Evolutionary conservation across 2,329 filamentous ascomycete genomes (phyloP), one percentile per base, ranked within the genome.

Genomic region (Biscogniauxia mediterranea): DNA sequence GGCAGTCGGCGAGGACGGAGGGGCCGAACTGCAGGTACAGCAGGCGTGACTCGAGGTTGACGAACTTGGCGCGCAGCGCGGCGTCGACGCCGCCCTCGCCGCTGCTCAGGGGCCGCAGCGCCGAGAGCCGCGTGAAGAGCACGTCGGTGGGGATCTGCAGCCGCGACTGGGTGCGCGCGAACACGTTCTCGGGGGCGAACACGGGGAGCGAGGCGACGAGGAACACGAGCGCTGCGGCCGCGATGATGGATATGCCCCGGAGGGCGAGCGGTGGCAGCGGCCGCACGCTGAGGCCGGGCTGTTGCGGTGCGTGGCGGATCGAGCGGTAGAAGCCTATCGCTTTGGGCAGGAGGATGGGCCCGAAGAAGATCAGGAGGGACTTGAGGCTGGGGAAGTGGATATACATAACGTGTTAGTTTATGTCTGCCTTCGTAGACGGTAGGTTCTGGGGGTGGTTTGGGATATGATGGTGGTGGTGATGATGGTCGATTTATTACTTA

Each of bases 1-100:
- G 83, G 75, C 93, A 98, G 61, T 86, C 81, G 21, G 88, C 81
- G 46, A 98, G 75, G 8, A 89, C 86, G 38, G 85, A 81, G 0
- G 93, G 91, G 2, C 95, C 95, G 76, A 87, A 96, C 61, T 90
- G 87, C 57, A 96, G 82, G 78, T 97, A 98, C 7, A 96, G 81
- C 61, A 95, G 83, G 58, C 91, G 84, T 54, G 89, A 89, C 66
- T 92, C 87, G 58, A 89, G 78, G 62, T 85, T 89, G 67, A 86
- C 83, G 71, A 98, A 88, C 68, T 88, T 88, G 25, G 80, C 77
- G 57, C 87, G 84, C 9, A 98, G 82, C 23, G 82, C 77, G 56
- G 85, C 80, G 76, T 98, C 93, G 13, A 74, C 62, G 0, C 77
- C 64, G 0, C 85, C 88, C 2, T 91, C 80, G 9, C 68, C 66